Evolutionary conservation across 306 rosid species (phyloP), one percentile per base, ranked within the genome.

Genomic region (Quercus engelmannii): DNA sequence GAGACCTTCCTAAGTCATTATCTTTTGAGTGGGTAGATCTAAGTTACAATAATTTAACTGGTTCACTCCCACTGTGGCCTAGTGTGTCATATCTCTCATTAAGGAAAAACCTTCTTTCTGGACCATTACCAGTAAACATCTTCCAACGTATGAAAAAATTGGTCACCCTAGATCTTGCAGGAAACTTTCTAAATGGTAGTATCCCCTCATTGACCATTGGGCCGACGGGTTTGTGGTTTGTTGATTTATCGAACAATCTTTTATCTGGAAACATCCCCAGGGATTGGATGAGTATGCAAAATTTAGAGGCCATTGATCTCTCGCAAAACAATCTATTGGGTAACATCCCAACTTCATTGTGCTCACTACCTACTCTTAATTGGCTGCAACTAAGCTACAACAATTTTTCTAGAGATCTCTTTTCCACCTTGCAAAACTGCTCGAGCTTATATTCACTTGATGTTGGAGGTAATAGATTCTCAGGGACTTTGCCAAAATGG

Each of bases 401-500:
- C 9, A 8, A 58, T 26, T 25, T 78, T 41, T 58, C 33, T 0
- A 72, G 77, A 19, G 76, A 71, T 51, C 54, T 78, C 1, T 15
- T 41, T 26, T 1, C 4, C 1, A 30, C 72, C n/a, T 71, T 71
- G 61, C 21, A 5, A 26, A 7, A 28, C 4, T 71, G 72, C 46
- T 18, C 18, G 10, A 0, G 3, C 0, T 9, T 71, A 13, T 0
- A 1, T 19, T 0, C 31, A 5, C 73, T 71, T 30, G 77, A 71
- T 30, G 54, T 71, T 61, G 73, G 77, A 59, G 72, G 41, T 3
- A 79, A 61, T 5, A 71, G 3, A 6, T 49, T 71, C 23, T 71
- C 72, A 3, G 77, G 73, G 3, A 19, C 49, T 3, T 55, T 78
- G 57, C 72, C 72, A 12, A 46, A 58, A 58, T 78, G 76, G 82